Evolutionary conservation across 306 rosid genomes (phyloP).

Genomic region (Corylus avellana): DNA sequence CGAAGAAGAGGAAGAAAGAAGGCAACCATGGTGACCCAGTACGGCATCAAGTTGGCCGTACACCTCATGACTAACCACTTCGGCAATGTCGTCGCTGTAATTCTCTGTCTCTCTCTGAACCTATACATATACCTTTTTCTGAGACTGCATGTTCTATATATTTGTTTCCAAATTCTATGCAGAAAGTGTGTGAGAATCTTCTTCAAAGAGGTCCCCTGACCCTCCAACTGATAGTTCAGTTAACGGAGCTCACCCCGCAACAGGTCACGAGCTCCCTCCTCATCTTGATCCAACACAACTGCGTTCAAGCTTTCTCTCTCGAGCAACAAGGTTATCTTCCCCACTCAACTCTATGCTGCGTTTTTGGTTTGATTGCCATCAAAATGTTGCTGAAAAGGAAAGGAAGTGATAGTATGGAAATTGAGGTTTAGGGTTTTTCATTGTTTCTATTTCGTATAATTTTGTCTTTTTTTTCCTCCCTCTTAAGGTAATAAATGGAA

Average conservation of each 20-base stretch:
- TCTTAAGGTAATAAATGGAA: not conserved
- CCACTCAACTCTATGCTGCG: too few species aligned
- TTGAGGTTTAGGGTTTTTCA: not conserved
- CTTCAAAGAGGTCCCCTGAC: slow-evolving; percentile 57
- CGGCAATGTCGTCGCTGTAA: slow-evolving; percentile 80
- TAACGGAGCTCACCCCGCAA: slow-evolving; percentile 59
- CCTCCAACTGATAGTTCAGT: slow-evolving; percentile 43
- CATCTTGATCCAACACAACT: slow-evolving; percentile 85
- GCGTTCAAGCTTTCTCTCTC: slow-evolving; percentile 61
- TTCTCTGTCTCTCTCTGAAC: slow-evolving; percentile 14
- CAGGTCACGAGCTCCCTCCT: slow-evolving; percentile 80
- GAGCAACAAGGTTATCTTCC: slow-evolving; percentile 30
- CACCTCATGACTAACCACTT: slow-evolving; percentile 77
- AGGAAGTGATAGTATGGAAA: not conserved
- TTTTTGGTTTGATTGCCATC: not conserved
- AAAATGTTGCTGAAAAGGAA: too few species aligned
- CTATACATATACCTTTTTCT: not conserved
- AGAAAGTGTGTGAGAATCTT: slow-evolving; percentile 82
- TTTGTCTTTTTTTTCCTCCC: not conserved
- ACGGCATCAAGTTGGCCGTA: slow-evolving; percentile 69
- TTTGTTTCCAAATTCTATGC: slow-evolving; percentile 15
- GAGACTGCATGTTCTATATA: not conserved
- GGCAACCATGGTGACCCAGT: slow-evolving; percentile 45
- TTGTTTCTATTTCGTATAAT: not conserved
- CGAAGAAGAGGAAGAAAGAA: not conserved